phyloP scores from a whole-genome alignment of 352 stramenopile genomes.

The Globisporangium iwayamae region DNA sequence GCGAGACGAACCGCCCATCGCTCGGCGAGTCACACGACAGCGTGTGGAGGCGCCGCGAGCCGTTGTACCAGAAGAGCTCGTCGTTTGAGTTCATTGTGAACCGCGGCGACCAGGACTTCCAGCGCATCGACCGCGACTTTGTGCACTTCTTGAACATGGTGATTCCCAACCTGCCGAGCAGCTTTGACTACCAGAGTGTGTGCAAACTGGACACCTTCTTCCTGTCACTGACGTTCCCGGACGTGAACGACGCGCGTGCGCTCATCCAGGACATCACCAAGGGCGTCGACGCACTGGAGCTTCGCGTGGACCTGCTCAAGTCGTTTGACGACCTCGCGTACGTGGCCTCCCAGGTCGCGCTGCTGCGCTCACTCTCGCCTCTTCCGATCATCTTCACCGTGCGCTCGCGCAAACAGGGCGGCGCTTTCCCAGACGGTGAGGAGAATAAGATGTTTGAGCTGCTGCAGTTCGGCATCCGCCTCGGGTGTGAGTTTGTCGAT shows the following conservation, averaged over 20 bases:
- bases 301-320: slow-evolving; percentile 92
- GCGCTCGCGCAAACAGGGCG: slow-evolving; percentile 91
- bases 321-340: slow-evolving; percentile 44
- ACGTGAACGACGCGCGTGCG: slow-evolving; percentile 42
- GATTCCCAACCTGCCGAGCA: slow-evolving; percentile 36
- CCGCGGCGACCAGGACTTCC: slow-evolving; percentile 46
- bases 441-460: slow-evolving; percentile 85
- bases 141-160: slow-evolving; percentile 61
- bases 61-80: slow-evolving; percentile 50
- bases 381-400: slow-evolving; percentile 97
- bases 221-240: slow-evolving; percentile 70
- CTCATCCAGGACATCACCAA: slow-evolving; percentile 49
- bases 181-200: slow-evolving; percentile 50
- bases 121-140: slow-evolving; percentile 69
- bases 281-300: slow-evolving; percentile 94
- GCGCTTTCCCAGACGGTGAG: slow-evolving; percentile 91
- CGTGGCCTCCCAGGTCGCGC: slow-evolving; percentile 69
- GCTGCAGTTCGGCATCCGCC: slow-evolving; percentile 87
- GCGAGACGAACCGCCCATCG: slow-evolving; percentile 47
- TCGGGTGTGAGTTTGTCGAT: slow-evolving; percentile 95
- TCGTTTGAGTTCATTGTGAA: slow-evolving; percentile 67
- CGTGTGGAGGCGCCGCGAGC: slow-evolving; percentile 53
- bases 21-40: slow-evolving; percentile 55
- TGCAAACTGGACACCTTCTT: slow-evolving; percentile 70
- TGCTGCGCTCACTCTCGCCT: slow-evolving; percentile 82